A percentile compares a stretch with the other conserved stretches of the same genome.
Conservation (phyloP, 108 stramenopile genomes). For the Conticribra guillardii region DNA sequence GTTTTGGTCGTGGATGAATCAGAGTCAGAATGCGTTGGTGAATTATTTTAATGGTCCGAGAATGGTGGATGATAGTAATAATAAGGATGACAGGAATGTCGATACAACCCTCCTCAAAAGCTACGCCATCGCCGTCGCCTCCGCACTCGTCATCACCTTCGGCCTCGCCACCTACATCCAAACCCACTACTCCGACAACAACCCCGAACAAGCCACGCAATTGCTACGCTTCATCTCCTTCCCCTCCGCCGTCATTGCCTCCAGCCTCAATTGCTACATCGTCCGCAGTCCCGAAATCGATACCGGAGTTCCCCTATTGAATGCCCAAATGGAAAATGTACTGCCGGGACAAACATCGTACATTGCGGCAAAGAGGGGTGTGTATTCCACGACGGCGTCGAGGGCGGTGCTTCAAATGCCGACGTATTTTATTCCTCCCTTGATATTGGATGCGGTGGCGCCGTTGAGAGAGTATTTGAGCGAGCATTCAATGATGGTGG, state of each 20-base stretch:
- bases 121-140: constrained; percentile 83
- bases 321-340: constrained; percentile 53
- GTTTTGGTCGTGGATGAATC: constrained; percentile 84
- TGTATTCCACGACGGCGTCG: constrained; percentile 74
- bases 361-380: constrained; percentile 78
- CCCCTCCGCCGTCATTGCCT: constrained; percentile 83
- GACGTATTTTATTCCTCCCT: constrained; percentile 82
- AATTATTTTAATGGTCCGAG: constrained; percentile 78
- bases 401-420: constrained; percentile 85
- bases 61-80: too few species aligned
- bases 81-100: too few species aligned
- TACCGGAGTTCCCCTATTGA: constrained; percentile 70
- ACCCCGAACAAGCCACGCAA: constrained; percentile 55
- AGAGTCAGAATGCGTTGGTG: constrained; percentile 79
- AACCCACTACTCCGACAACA: constrained; percentile 55
- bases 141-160: constrained; percentile 82
- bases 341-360: constrained; percentile 55
- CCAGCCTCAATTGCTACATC: constrained; percentile 88
- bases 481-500: constrained; percentile 54
- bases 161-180: constrained; percentile 78
- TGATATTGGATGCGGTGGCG: constrained; percentile 55
- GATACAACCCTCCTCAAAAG: constrained; percentile 80
- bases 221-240: constrained; percentile 84
- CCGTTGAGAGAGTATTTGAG: constrained; percentile 39
- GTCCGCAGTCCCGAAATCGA: constrained; percentile 86